Evolutionary conservation across 768 basidiomycete genomes (phyloP).

Genomic region (Pleurotus citrinopileatus): DNA sequence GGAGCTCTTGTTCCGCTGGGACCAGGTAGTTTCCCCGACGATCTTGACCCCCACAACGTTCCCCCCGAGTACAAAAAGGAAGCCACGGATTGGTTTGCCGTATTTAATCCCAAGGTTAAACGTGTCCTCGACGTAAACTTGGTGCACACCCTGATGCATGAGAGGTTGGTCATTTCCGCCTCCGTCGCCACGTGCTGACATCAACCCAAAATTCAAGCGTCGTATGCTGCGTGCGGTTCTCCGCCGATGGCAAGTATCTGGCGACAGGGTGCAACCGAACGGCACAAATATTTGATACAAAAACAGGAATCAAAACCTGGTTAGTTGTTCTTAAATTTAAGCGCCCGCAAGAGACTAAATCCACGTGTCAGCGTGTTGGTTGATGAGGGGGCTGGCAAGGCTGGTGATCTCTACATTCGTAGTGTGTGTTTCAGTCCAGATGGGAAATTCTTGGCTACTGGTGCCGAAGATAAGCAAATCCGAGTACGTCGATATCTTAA

Average conservation of each 20-base stretch:
- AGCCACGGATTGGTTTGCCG: constrained; percentile 82
- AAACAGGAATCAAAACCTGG: constrained; percentile 85
- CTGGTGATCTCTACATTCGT: constrained; percentile 87
- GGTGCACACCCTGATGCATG: constrained; percentile 79
- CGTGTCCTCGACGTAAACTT: constrained; percentile 69
- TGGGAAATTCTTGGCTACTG: constrained; percentile 89
- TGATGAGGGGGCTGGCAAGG: constrained; percentile 71
- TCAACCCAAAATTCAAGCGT: constrained; percentile 31
- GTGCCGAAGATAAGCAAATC: constrained; percentile 80
- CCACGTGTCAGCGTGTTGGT: constrained; percentile 58
- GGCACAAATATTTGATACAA: constrained; percentile 93
- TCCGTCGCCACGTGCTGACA: background rate
- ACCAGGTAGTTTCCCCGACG: constrained; percentile 42
- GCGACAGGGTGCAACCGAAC: constrained; percentile 93
- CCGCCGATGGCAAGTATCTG: constrained; percentile 86
- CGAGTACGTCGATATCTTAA: constrained; percentile 33
- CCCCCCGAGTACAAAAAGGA: constrained; percentile 59
- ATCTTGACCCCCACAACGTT: constrained; percentile 41
- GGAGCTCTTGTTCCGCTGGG: constrained; percentile 15
- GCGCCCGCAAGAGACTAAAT: constrained; percentile 11
- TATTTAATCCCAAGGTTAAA: constrained; percentile 78
- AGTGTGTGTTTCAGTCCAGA: constrained; percentile 95
- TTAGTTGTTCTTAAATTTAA: constrained; percentile 34
- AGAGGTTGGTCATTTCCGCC: constrained; percentile 51
- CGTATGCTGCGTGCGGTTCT: constrained; percentile 91